Percentiles rank a stretch among this genome's conserved stretches.
Evolutionary conservation across 192 early-diverging fungal species (phyloP).

Genomic region (Coemansia aciculifera): DNA sequence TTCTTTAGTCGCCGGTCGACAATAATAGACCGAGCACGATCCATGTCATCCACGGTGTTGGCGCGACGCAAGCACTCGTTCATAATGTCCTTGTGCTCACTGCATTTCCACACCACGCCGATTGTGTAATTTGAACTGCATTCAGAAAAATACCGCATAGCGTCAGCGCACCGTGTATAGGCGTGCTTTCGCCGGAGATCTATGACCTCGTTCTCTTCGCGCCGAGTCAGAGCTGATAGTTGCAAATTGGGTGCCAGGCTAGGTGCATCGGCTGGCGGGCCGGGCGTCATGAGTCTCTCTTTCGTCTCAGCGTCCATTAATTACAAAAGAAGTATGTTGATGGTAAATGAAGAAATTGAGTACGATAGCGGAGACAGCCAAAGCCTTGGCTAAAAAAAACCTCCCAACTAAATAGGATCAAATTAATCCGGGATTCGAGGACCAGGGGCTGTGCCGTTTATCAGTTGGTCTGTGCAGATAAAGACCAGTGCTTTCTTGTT

Average conservation of each 20-base stretch:
- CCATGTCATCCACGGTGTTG: constrained; percentile 52
- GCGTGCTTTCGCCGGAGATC: constrained; percentile 50
- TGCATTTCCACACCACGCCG: constrained; percentile 51
- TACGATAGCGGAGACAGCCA: not conserved
- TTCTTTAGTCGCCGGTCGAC: constrained; percentile 27
- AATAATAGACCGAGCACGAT: constrained; percentile 38
- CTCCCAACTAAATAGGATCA: not conserved
- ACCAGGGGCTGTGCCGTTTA: not conserved
- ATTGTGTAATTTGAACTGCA: constrained; percentile 52
- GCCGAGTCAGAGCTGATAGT: constrained; percentile 39
- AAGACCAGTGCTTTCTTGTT: not conserved
- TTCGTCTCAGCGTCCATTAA: constrained; percentile 35
- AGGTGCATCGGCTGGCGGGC: constrained; percentile 38
- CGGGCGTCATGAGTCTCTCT: constrained; percentile 48
- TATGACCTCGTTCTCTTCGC: constrained; percentile 46
- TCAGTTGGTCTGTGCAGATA: constrained; percentile 1
- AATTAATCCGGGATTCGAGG: not conserved
- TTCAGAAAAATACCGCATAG: constrained; percentile 42
- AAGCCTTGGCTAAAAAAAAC: not conserved
- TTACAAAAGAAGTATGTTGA: not conserved
- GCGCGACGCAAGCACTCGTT: constrained; percentile 55
- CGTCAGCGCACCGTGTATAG: constrained; percentile 28
- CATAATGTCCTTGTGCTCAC: constrained; percentile 43
- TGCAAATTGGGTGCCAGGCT: constrained; percentile 28
- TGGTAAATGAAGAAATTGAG: not conserved